Percentiles rank a stretch among this genome's conserved stretches.
These are phyloP conservation scores for Phytopythium ostracodes DNA, from an alignment of 352 stramenopile genomes.

Conservation along the genomic window DNA sequence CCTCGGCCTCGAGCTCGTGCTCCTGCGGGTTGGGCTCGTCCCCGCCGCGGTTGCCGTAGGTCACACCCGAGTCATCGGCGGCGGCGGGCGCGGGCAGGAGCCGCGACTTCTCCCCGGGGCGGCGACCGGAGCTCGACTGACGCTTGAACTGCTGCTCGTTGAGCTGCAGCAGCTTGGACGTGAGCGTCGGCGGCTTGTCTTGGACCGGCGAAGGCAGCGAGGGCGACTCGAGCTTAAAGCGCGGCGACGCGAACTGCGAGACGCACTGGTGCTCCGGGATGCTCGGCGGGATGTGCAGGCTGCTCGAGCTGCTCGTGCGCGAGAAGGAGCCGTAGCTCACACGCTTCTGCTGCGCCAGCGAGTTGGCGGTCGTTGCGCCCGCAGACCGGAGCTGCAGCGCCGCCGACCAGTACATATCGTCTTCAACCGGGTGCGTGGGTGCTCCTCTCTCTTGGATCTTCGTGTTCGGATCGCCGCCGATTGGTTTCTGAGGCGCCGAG, in stretches of 20 bases:
- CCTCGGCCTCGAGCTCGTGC: conserved; percentile 18
- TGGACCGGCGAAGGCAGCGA: conserved; percentile 13
- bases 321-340: conserved; percentile 65
- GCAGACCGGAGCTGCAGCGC: conserved; percentile 54
- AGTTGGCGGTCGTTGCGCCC: background rate
- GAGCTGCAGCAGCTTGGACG: conserved; percentile 25
- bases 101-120: conserved; percentile 20
- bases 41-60: conserved; percentile 7
- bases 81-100: conserved; percentile 24
- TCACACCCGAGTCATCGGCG: conserved; percentile 9
- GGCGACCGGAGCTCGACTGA: background rate
- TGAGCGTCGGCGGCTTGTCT: conserved; percentile 20
- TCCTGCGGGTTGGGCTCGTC: conserved; percentile 35
- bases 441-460: background rate
- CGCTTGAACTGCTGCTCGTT: conserved; percentile 14
- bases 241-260: conserved; percentile 53
- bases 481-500: background rate
- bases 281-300: conserved; percentile 66
- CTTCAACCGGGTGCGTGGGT: background rate
- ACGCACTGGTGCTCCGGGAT: conserved; percentile 72
- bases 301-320: conserved; percentile 22
- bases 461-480: conserved; percentile 3
- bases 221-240: conserved; percentile 7
- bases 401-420: conserved; percentile 71
- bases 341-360: conserved; percentile 20